Evolutionary conservation across 1,284 basidiomycete genomes (phyloP), one percentile per base, ranked within the genome.

Genomic region (Termitomyces sp.): DNA sequence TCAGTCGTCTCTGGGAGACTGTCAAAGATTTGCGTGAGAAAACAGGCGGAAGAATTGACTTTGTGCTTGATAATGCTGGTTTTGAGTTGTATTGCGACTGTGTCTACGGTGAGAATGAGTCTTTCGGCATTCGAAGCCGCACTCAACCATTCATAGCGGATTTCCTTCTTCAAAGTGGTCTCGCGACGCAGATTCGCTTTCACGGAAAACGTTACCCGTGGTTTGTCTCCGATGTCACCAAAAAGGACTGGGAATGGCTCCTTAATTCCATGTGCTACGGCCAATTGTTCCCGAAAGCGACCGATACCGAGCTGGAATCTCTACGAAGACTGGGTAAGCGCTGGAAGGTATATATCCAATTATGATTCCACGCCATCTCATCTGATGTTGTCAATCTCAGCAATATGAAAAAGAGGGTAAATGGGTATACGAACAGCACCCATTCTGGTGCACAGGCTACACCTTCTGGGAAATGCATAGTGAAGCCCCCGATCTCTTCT

Each of bases 201-300:
- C 96, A 96, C 68, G 92, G 93, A 52, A 96, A 94, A 70, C 83
- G 90, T 8, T 90, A 87, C 63, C 81, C 91, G 7, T 94, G 93
- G 93, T 95, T 96, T 70, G 93, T 95, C 49, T 94, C 90, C n/a
- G 96, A 98, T 68, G 96, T 98, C 26, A 98, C 95, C 40, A 88
- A 83, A 70, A 92, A 94, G 71, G 96, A 98, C 68, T 98, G 94
- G 93, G 82, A 92, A 59, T 99, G 96, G 95, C 76, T 94, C 44
- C 72, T 92, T 61, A 94, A 94, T 71, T 84, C 83, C 31, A 90
- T 92, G 83, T 83, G 88, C 45, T 91, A 94, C 68, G 90, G 94
- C 6, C 85, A 93, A 63, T 79, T 96, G 50, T 96, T 97, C 81
- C 84, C 88, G 4, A 84, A 88, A 52, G 87, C 84, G 12, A 77